Evolutionary conservation across 106 monocot species (phyloP).

Genomic region (Vanilla planifolia): DNA sequence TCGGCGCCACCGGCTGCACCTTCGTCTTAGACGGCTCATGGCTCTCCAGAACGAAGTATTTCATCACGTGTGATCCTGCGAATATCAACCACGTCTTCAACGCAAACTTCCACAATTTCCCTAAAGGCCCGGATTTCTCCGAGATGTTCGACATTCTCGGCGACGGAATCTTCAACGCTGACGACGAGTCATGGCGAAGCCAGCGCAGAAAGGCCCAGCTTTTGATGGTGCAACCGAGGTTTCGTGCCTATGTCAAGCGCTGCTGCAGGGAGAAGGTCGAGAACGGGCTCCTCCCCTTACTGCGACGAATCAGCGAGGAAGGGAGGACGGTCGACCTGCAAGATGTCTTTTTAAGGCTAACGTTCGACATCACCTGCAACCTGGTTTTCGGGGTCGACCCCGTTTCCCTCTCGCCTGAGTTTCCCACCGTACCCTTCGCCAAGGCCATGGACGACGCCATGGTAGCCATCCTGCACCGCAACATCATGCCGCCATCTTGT

Average conservation of each 20-base stretch:
- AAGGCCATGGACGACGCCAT: conserved; percentile 28
- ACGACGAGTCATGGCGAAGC: conserved; percentile 32
- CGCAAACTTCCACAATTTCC: conserved; percentile 36
- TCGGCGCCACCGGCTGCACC: neutral
- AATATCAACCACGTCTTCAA: conserved; percentile 47
- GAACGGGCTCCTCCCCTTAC: conserved; percentile 23
- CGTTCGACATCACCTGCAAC: conserved; percentile 24
- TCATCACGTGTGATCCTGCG: conserved; percentile 32
- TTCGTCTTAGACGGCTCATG: conserved; percentile 11
- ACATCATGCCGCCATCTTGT: conserved; percentile 21
- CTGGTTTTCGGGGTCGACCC: conserved; percentile 38
- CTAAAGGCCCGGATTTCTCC: conserved; percentile 36
- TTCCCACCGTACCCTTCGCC: conserved; percentile 26
- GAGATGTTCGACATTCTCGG: conserved; percentile 49
- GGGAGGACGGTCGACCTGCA: conserved; percentile 21
- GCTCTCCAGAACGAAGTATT: conserved; percentile 4
- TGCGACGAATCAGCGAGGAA: conserved; percentile 2
- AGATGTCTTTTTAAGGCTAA: conserved; percentile 40
- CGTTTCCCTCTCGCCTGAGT: conserved; percentile 16
- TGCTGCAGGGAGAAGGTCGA: conserved; percentile 29
- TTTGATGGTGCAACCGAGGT: conserved; percentile 15
- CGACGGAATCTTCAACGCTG: conserved; percentile 38
- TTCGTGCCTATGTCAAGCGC: conserved; percentile 10
- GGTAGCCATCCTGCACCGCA: conserved; percentile 20
- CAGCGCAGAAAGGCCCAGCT: conserved; percentile 29